Evolutionary conservation across 768 basidiomycete species (phyloP).

Genomic region (Suillus ampliporus): DNA sequence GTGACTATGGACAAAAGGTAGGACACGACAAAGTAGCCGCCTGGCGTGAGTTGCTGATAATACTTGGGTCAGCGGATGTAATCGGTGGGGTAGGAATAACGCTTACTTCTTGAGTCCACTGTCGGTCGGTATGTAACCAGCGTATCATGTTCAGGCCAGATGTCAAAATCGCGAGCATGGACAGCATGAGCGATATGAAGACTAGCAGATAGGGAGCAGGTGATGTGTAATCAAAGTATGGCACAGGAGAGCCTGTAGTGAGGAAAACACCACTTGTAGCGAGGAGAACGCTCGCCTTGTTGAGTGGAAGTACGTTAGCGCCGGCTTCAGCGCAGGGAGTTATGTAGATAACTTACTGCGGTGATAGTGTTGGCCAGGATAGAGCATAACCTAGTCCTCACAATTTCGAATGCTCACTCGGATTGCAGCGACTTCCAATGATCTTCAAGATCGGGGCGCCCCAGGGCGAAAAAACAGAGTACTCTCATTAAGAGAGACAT

Average conservation of each 20-base stretch:
- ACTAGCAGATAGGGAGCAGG: neutral
- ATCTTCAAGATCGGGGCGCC: neutral
- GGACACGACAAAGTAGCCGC: neutral
- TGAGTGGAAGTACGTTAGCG: neutral
- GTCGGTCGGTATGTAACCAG: neutral
- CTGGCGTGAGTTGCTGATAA: neutral
- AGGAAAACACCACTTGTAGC: neutral
- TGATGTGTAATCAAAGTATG: neutral
- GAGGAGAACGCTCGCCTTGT: neutral
- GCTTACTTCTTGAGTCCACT: neutral
- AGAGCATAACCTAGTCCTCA: neutral
- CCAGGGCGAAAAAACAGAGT: neutral
- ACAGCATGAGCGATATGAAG: neutral
- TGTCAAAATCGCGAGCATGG: neutral
- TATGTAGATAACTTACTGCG: neutral
- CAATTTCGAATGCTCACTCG: neutral
- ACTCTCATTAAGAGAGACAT: neutral
- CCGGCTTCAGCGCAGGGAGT: neutral
- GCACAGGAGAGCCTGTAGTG: neutral
- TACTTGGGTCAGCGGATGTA: neutral
- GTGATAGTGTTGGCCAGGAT: neutral
- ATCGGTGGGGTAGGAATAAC: neutral
- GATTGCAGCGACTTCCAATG: neutral
- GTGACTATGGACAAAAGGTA: neutral
- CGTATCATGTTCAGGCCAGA: neutral